Conservation (phyloP, 176 grass and related monocot genomes). For the Triticum turgidum region DNA sequence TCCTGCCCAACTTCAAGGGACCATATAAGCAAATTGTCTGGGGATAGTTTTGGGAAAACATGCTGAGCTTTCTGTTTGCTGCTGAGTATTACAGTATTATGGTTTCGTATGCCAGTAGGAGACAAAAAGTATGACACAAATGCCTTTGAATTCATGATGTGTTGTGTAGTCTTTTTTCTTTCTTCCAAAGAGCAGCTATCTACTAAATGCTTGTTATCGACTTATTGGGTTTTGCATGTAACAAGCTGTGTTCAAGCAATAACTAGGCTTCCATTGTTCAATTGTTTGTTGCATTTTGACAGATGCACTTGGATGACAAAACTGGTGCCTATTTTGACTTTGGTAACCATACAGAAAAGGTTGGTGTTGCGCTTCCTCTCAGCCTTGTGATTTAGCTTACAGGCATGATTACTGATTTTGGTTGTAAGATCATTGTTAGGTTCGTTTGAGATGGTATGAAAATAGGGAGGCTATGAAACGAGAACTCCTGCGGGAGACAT, state of each 20-base stretch:
- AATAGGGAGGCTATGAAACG: constrained; percentile 52
- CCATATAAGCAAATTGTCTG: not conserved
- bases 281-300: constrained; percentile 25
- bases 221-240: not conserved
- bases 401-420: constrained; percentile 17
- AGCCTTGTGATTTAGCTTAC: constrained; percentile 22
- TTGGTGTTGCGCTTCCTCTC: constrained; percentile 27
- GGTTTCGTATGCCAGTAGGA: not conserved
- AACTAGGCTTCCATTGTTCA: not conserved
- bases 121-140: not conserved
- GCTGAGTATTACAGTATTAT: not conserved
- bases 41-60: not conserved
- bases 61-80: constrained; percentile 2
- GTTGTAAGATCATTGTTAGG: constrained; percentile 33
- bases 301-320: constrained; percentile 89
- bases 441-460: constrained; percentile 86
- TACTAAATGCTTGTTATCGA: not conserved
- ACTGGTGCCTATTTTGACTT: constrained; percentile 86
- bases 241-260: not conserved
- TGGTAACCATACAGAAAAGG: constrained; percentile 97
- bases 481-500: constrained; percentile 82
- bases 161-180: not conserved
- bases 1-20: not conserved
- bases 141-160: not conserved
- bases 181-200: not conserved